These are phyloP conservation scores for Aspergillus steynii DNA, from an alignment of 495 filamentous ascomycete genomes.

Conservation along the genomic window DNA sequence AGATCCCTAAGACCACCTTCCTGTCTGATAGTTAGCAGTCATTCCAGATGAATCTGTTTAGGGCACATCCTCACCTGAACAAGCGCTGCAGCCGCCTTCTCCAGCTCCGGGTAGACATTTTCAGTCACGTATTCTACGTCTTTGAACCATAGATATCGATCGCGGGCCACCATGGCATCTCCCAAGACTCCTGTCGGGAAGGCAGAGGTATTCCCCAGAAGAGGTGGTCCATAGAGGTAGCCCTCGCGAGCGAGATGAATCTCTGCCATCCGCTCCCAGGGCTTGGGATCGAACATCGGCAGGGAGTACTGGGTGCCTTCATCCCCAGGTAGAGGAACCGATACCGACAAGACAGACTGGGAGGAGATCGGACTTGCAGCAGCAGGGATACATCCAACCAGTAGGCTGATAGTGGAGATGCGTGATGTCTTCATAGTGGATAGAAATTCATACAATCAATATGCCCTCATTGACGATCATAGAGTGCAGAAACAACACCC, in stretches of 20 bases:
- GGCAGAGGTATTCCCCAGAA: constrained; percentile 8
- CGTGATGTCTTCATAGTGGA: no score
- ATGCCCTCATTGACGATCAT: no score
- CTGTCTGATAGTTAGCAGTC: constrained; percentile 3
- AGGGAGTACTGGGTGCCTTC: constrained; percentile 1
- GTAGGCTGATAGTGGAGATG: no score
- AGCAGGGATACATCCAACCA: no score
- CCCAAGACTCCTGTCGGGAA: constrained; percentile 2
- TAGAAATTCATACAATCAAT: no score
- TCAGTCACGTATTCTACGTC: constrained; percentile 6
- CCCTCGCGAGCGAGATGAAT: constrained; percentile 4
- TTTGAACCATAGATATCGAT: constrained; percentile 2
- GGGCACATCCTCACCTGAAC: background rate
- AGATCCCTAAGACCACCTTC: background rate
- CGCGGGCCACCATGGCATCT: constrained; percentile 9
- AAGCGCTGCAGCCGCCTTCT: constrained; percentile 1
- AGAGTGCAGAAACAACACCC: no score
- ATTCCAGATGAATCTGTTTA: background rate
- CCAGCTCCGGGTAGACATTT: constrained; percentile 7
- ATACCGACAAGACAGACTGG: background rate
- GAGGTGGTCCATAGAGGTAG: constrained; percentile 9
- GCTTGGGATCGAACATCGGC: constrained; percentile 5
- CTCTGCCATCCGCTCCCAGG: constrained; percentile 3
- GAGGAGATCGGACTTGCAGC: background rate
- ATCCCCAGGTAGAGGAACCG: background rate